Evolutionary conservation across 805 yeast genomes (phyloP), one percentile per base, ranked within the genome.

Genomic region (Yamadazyma ubonensis): DNA sequence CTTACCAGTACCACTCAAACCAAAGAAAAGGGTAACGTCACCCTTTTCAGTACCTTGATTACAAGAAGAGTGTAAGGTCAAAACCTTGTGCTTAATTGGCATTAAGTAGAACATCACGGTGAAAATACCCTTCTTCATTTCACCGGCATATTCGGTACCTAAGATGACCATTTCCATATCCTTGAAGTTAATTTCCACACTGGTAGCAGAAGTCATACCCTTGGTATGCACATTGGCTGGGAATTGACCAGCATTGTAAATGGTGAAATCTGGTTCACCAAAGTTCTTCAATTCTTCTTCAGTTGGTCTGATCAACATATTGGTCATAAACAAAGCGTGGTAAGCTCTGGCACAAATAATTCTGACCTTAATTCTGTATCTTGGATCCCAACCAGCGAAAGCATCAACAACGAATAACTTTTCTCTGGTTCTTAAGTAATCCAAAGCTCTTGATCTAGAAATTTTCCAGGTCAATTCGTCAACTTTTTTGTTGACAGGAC

Each of bases 141-240:
- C 99, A 59, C 99, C 99, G 40, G 99, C 99, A 61, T 91, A 91
- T 75, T 91, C 99, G 32, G 98, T 91, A 70, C 99, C 99, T 55
- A 93, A 76, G 59, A 91, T 93, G 49, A 91, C 89, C 99, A 93
- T 91, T 74, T 93, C 99, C 96, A 90, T 90, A 53, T 79, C 88
- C 72, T 89, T 86, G 78, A 91, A 91, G 72, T 91, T 91, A 61
- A 91, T 89, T 70, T 89, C 97, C 50, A 91, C 95, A 36, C 96
- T 86, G 33, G 98, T 89, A 49, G 90, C 71, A 25, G 97, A 90
- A 43, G 97, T 86, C 99, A 91, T 91, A 62, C 97, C 97, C 63
- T 86, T 83, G 44, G 99, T 91, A 76, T 81, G 87, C 44, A 86
- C 82, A 69, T 91, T 91, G 37, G 99, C 99, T 34, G 97, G 98